These are phyloP conservation scores for Candida quercuum DNA, from an alignment of 805 yeast species.

Conservation along the genomic window DNA sequence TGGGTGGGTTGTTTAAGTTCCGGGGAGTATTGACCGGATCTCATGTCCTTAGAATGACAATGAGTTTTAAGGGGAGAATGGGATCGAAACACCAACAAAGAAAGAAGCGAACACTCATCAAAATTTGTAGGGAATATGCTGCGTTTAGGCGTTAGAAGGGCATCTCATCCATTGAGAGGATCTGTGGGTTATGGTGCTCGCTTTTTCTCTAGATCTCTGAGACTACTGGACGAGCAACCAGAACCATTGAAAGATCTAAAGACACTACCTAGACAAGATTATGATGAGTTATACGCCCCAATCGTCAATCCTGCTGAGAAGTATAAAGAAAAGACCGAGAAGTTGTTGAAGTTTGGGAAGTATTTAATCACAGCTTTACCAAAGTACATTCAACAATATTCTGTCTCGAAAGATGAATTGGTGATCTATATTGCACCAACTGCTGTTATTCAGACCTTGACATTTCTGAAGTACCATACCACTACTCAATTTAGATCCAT, in stretches of 20 bases:
- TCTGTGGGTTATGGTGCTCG: too few species aligned
- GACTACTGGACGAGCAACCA: slow-evolving; percentile 1
- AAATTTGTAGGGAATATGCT: not conserved
- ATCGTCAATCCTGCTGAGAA: slow-evolving; percentile 74
- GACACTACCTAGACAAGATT: slow-evolving; percentile 21
- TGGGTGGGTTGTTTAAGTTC: too few species aligned
- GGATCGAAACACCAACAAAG: too few species aligned
- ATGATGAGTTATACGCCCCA: slow-evolving; percentile 17
- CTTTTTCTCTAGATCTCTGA: not conserved
- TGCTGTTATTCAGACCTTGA: slow-evolving; percentile 65
- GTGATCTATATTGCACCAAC: slow-evolving; percentile 70
- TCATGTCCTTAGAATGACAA: too few species aligned
- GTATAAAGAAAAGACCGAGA: slow-evolving; percentile 60
- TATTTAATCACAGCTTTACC: slow-evolving; percentile 77
- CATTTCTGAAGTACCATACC: slow-evolving; percentile 72
- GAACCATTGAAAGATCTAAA: slow-evolving; percentile 16
- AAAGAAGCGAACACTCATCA: too few species aligned
- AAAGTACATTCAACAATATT: slow-evolving; percentile 73
- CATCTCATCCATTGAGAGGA: too few species aligned
- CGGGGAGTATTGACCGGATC: too few species aligned
- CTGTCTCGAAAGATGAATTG: slow-evolving; percentile 90
- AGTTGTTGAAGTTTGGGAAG: slow-evolving; percentile 75
- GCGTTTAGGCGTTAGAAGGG: too few species aligned
- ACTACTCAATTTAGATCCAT: slow-evolving; percentile 75
- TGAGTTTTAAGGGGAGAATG: too few species aligned